Conservation (phyloP, 306 rosid species). For the Purshia tridentata region DNA sequence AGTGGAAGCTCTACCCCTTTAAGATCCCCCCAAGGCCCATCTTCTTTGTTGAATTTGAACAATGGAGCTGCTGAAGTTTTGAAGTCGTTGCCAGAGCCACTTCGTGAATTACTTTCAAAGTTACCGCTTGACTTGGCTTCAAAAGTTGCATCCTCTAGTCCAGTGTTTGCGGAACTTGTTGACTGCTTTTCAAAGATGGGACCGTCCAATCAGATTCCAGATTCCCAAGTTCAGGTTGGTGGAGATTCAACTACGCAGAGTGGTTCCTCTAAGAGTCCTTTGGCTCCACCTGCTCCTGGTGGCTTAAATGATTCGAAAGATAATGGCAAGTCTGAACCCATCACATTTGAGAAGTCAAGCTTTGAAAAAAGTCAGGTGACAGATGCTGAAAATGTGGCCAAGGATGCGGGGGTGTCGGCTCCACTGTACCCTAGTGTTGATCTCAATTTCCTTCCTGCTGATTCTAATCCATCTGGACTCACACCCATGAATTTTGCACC, state of each 20-base stretch:
- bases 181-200: slow-evolving; percentile 44
- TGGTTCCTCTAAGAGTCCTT: slow-evolving; percentile 24
- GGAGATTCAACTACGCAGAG: slow-evolving; percentile 29
- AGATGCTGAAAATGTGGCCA: slow-evolving; percentile 27
- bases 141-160: slow-evolving; percentile 45
- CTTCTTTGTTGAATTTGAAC: slow-evolving; percentile 16
- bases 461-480: slow-evolving; percentile 25
- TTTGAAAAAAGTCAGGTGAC: slow-evolving; percentile 27
- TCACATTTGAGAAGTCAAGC: slow-evolving; percentile 22
- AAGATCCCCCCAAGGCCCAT: slow-evolving; percentile 28
- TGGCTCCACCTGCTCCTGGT: slow-evolving; percentile 21
- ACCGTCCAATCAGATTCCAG: slow-evolving; percentile 27
- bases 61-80: slow-evolving; percentile 34
- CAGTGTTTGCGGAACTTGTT: slow-evolving; percentile 40
- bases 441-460: slow-evolving; percentile 53
- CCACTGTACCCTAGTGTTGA: slow-evolving; percentile 38
- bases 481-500: slow-evolving; percentile 16
- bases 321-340: slow-evolving; percentile 12
- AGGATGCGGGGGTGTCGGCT: slow-evolving; percentile 22
- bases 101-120: slow-evolving; percentile 38
- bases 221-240: slow-evolving; percentile 31
- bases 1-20: slow-evolving; percentile 59
- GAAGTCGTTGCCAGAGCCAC: slow-evolving; percentile 55
- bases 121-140: slow-evolving; percentile 38
- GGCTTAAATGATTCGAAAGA: slow-evolving; percentile 23